These are phyloP conservation scores for Brassica hybrid DNA, from an alignment of 441 rosid genomes.

Conservation along the genomic window DNA sequence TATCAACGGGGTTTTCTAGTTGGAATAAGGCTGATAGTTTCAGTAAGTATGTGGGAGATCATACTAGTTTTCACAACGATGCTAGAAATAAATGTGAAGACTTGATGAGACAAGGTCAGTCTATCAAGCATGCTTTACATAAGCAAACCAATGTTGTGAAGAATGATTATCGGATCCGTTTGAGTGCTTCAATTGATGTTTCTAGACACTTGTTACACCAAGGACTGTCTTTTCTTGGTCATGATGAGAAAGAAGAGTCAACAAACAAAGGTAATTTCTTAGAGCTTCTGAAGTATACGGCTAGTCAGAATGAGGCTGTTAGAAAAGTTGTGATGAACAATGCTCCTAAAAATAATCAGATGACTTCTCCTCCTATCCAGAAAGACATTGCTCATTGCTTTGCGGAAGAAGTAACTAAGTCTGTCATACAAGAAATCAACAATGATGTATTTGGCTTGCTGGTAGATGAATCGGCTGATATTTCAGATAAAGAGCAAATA, in stretches of 20 bases:
- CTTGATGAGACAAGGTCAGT: no score
- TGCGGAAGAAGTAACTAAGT: background rate
- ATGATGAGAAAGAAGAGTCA: background rate
- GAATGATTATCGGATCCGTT: background rate
- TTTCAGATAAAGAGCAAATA: background rate
- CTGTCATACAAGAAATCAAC: background rate
- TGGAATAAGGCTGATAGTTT: background rate
- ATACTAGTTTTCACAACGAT: background rate
- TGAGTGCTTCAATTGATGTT: background rate
- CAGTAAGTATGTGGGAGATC: background rate
- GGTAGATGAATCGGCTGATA: background rate
- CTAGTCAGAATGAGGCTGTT: background rate
- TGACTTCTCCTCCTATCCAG: background rate
- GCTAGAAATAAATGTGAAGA: background rate
- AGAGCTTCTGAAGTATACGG: background rate
- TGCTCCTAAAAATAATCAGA: background rate
- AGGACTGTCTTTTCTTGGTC: background rate
- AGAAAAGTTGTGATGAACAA: background rate
- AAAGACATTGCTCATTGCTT: background rate
- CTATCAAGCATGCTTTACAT: no score
- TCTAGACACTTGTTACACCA: background rate
- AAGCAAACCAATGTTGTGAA: background rate
- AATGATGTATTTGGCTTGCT: background rate
- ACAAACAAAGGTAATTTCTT: background rate
- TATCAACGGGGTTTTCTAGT: no score